Evolutionary conservation across 1,284 basidiomycete genomes (phyloP).

Genomic region (Cyathus pygmaeus): DNA sequence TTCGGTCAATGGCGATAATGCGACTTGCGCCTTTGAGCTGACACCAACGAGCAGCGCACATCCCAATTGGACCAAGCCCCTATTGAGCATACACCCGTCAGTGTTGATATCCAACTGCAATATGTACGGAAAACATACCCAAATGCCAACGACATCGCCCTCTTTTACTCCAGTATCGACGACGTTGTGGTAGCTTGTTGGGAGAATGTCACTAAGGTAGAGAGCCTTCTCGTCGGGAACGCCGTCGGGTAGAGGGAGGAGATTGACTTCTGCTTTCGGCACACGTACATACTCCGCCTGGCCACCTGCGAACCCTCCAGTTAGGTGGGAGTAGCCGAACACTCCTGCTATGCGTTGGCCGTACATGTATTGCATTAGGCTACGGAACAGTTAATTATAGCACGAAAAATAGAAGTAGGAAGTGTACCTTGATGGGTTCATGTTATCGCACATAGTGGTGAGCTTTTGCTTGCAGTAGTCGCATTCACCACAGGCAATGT

Average conservation of each 20-base stretch:
- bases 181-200: slow-evolving; percentile 79
- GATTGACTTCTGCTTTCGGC: slow-evolving; percentile 77
- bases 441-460: slow-evolving; percentile 77
- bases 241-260: slow-evolving; percentile 73
- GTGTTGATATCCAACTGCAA: background rate
- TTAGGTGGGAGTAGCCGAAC: slow-evolving; percentile 80
- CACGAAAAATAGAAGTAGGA: slow-evolving; percentile 3
- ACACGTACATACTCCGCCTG: slow-evolving; percentile 78
- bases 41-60: slow-evolving; percentile 69
- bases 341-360: slow-evolving; percentile 77
- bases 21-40: slow-evolving; percentile 75
- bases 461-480: slow-evolving; percentile 78
- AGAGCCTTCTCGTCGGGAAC: slow-evolving; percentile 73
- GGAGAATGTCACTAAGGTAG: slow-evolving; percentile 78
- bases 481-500: slow-evolving; percentile 82
- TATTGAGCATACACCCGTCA: slow-evolving; percentile 20
- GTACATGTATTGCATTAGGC: slow-evolving; percentile 72
- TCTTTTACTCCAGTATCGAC: slow-evolving; percentile 74
- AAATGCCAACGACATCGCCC: slow-evolving; percentile 75
- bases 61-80: slow-evolving; percentile 73
- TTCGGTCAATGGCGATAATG: slow-evolving; percentile 78
- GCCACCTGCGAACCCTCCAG: slow-evolving; percentile 78
- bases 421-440: slow-evolving; percentile 71
- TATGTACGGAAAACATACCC: slow-evolving; percentile 50
- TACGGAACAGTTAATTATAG: slow-evolving; percentile 19